Percentiles rank a stretch among this genome's conserved stretches.
These are phyloP conservation scores for Hygrocybe coccinea DNA, from an alignment of 768 basidiomycete genomes.

Conservation along the genomic window DNA sequence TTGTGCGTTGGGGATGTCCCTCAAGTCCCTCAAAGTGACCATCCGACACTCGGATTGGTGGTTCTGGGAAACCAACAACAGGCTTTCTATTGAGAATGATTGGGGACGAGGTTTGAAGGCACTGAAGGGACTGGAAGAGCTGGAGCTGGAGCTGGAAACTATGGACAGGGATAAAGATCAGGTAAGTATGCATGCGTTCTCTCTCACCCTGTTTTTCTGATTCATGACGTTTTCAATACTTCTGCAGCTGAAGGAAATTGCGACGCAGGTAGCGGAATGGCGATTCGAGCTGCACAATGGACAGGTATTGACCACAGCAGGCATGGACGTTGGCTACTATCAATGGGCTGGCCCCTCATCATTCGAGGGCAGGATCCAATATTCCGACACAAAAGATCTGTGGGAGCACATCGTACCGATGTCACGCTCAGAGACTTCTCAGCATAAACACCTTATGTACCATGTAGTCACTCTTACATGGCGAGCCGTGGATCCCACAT, in stretches of 20 bases:
- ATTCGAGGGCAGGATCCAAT: background rate
- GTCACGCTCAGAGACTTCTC: background rate
- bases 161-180: conserved; percentile 21
- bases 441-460: background rate
- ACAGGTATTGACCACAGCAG: background rate
- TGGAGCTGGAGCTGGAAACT: conserved; percentile 23
- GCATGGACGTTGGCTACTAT: background rate
- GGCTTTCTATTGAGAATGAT: conserved; percentile 9
- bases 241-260: background rate
- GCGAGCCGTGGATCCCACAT: no score
- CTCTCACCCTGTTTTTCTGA: background rate
- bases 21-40: conserved; percentile 12
- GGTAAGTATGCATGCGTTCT: background rate
- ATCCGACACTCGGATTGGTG: conserved; percentile 24
- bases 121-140: conserved; percentile 12
- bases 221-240: no score
- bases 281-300: background rate
- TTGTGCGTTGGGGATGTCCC: conserved; percentile 4
- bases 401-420: no score
- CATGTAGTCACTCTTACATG: background rate
- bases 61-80: conserved; percentile 18
- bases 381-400: background rate
- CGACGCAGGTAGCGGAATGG: background rate
- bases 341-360: background rate
- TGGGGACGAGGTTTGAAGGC: conserved; percentile 14